Base-by-base conservation (phyloP, 75 land plant species). In the Azolla pinnata region DNA sequence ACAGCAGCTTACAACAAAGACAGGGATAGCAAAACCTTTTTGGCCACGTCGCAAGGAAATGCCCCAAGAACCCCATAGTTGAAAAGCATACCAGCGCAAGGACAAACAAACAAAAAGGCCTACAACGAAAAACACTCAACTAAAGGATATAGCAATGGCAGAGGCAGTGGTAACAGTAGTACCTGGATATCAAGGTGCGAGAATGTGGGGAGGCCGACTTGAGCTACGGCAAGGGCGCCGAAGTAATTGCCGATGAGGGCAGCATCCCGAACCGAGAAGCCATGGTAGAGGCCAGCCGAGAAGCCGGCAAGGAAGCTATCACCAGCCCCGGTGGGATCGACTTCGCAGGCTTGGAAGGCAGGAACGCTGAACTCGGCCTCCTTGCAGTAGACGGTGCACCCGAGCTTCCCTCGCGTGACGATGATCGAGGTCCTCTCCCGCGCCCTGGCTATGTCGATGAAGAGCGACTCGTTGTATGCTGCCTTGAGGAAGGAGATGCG, bases 241-340 rank as follows among this genome's bases (percentile, higher is more conserved):
- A 93, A 93, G 51, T 82, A 83, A 69, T 88, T 93, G 23, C 98
- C 98, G 59, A 88, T 50, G 63, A 83, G 69, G 1, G 81, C 95
- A 34, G 98, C 84, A 52, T 88, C 81, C 12, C 76, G 66, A 26
- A 85, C 79, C 14, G 75, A 59, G 60, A 93, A 56, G 0, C 96
- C 98, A 31, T 68, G 68, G 44, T 70, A 67, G 38, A 93, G 38
- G 20, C 96, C 98, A 0, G 79, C 81, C 0, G 81, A 76, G 40
- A 93, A 81, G 1, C 96, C 98, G 7, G 81, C 98, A 20, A 93
- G 44, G 61, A 88, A 88, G 63, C 90, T 88, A 60, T 93, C 98
- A 0, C 98, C 98, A 1, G 98, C 98, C 23, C 98, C 98, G 0
- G 98, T 93, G 1, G 98, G 98, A 73, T 93, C 98, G 14, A 93